Conservation (phyloP, 768 basidiomycete genomes). For the Lentinula edodes region DNA sequence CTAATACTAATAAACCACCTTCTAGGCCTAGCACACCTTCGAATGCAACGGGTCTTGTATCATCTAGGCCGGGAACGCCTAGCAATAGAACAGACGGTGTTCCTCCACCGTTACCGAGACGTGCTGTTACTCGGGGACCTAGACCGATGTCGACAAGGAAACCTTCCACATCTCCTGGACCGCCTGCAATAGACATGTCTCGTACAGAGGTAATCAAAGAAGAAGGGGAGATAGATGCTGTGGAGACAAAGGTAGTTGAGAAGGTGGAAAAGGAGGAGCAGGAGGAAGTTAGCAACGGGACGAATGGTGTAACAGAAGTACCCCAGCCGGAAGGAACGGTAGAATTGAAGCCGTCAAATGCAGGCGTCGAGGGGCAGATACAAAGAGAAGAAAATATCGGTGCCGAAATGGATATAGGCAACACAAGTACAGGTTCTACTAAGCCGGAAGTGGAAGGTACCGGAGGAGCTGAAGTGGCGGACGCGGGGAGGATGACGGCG, state of each 20-base stretch:
- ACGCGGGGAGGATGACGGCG: not conserved
- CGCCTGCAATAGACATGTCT: not conserved
- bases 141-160: constrained; percentile 16
- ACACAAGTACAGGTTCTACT: not conserved
- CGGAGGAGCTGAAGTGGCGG: not conserved
- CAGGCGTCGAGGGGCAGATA: not conserved
- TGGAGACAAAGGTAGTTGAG: constrained; percentile 4
- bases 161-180: not conserved
- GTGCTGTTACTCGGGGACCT: constrained; percentile 53
- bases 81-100: constrained; percentile 11
- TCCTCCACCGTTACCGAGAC: constrained; percentile 60
- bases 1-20: not conserved
- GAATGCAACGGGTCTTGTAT: no score
- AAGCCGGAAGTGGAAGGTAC: not conserved
- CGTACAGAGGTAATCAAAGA: constrained; percentile 5
- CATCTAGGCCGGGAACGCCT: constrained; percentile 13
- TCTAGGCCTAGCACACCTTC: not conserved
- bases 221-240: constrained; percentile 2
- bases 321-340: no score
- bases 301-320: no score
- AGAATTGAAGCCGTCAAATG: not conserved
- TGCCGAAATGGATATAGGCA: not conserved
- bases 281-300: constrained; percentile 1
- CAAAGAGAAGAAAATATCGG: not conserved
- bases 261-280: constrained; percentile 4